phyloP scores from a whole-genome alignment of 2,329 filamentous ascomycete genomes.

The Ascochyta viciae-villosae region DNA sequence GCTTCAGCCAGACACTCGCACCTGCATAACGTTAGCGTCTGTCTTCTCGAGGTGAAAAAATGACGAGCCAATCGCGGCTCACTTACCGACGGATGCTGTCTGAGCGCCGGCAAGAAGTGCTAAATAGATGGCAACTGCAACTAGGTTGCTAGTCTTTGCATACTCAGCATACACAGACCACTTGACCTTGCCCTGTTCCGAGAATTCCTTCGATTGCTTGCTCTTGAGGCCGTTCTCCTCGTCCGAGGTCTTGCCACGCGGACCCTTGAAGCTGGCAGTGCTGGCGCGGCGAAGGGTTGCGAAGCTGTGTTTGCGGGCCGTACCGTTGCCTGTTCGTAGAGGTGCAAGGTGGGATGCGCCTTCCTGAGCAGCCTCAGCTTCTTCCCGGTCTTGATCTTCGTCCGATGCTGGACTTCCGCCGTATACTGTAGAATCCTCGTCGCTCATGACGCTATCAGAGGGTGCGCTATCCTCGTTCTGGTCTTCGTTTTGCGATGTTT shows the following conservation, averaged over 20 bases:
- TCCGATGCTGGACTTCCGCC: slow-evolving; percentile 58
- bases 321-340: slow-evolving; percentile 67
- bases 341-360: slow-evolving; percentile 73
- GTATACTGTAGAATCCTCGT: slow-evolving; percentile 70
- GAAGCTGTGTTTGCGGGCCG: slow-evolving; percentile 71
- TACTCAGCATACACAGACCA: slow-evolving; percentile 96
- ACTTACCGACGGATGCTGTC: slow-evolving; percentile 77
- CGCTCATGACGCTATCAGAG: slow-evolving; percentile 66
- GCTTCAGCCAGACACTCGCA: slow-evolving; percentile 90
- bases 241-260: slow-evolving; percentile 82
- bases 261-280: slow-evolving; percentile 86
- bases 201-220: slow-evolving; percentile 84
- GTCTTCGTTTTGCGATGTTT: slow-evolving; percentile 69
- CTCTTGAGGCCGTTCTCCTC: slow-evolving; percentile 81
- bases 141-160: slow-evolving; percentile 89
- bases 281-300: slow-evolving; percentile 87
- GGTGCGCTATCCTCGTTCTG: slow-evolving; percentile 54
- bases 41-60: slow-evolving; percentile 25
- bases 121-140: slow-evolving; percentile 82
- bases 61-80: slow-evolving; percentile 26
- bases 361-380: slow-evolving; percentile 71
- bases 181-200: slow-evolving; percentile 96
- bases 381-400: slow-evolving; percentile 58
- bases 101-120: slow-evolving; percentile 80
- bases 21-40: slow-evolving; percentile 55